These are phyloP conservation scores for Murraya koenigii DNA, from an alignment of 345 rosid species.

Conservation along the genomic window DNA sequence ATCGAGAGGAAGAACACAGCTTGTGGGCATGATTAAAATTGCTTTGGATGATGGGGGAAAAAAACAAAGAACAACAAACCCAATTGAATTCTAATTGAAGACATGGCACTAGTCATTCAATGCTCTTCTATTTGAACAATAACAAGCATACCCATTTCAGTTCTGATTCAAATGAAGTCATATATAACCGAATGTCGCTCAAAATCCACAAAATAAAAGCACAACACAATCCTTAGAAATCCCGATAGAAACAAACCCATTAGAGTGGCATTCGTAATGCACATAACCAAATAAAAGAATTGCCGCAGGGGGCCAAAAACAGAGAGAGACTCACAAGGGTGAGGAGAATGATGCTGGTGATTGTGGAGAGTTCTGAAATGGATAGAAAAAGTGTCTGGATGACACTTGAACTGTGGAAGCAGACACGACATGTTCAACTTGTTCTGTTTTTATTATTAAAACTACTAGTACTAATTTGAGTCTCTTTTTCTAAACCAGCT, in stretches of 20 bases:
- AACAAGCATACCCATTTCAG: slow-evolving; percentile 7
- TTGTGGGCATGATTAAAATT: background rate
- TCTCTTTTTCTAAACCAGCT: background rate
- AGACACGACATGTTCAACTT: slow-evolving; percentile 60
- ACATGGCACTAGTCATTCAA: background rate
- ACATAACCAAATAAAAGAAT: background rate
- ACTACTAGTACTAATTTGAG: background rate
- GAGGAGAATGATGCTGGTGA: slow-evolving; percentile 13
- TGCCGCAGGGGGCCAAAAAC: too few relatives aligned
- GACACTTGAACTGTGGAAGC: slow-evolving; percentile 91
- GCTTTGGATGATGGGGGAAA: background rate
- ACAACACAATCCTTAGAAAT: background rate
- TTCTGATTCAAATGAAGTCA: slow-evolving; percentile 12
- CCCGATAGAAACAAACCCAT: background rate
- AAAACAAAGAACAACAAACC: background rate
- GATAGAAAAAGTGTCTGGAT: slow-evolving; percentile 64
- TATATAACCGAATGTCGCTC: background rate
- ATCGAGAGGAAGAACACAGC: background rate
- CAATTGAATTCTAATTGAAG: background rate
- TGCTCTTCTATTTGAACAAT: background rate
- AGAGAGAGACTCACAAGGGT: slow-evolving; percentile 19
- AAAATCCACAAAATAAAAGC: background rate
- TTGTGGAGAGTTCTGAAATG: slow-evolving; percentile 52
- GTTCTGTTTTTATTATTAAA: background rate
- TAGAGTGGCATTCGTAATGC: background rate